These are phyloP conservation scores for Camelina sativa DNA, from an alignment of 345 rosid species.

Conservation along the genomic window DNA sequence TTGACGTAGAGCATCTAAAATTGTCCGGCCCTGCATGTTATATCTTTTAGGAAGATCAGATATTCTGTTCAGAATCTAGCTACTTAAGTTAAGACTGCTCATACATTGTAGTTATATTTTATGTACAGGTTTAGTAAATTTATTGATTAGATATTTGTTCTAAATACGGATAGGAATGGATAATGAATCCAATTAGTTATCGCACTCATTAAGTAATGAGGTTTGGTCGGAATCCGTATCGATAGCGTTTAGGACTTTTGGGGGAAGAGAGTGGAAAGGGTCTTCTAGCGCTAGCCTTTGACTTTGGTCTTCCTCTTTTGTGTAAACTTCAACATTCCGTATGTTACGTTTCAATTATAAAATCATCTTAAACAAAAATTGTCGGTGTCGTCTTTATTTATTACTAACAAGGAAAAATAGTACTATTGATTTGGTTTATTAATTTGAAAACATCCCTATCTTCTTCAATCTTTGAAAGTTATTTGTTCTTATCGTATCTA, in stretches of 20 bases:
- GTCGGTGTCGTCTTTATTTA: slow-evolving; percentile 31
- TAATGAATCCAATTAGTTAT: not conserved
- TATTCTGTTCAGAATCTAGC: not conserved
- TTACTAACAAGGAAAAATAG: not conserved
- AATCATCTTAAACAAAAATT: not conserved
- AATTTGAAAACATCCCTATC: not conserved
- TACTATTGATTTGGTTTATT: slow-evolving; percentile 19
- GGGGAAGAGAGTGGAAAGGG: slow-evolving; percentile 31
- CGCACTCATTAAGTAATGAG: not conserved
- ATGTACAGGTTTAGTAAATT: too few relatives aligned
- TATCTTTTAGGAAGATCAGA: too few relatives aligned
- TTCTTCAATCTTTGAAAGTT: slow-evolving; percentile 37
- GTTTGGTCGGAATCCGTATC: slow-evolving; percentile 39
- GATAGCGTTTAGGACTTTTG: slow-evolving; percentile 38
- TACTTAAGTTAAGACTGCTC: too few relatives aligned
- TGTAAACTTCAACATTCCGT: slow-evolving; percentile 25
- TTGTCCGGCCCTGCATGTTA: too few relatives aligned
- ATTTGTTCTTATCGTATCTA: slow-evolving; percentile 35
- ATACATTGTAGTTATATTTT: too few relatives aligned
- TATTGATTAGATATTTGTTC: not conserved
- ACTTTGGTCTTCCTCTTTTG: slow-evolving; percentile 32
- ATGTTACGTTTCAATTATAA: slow-evolving; percentile 15
- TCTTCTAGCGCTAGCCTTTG: slow-evolving; percentile 32
- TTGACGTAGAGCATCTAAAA: too few relatives aligned
- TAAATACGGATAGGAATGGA: not conserved